phyloP scores from a whole-genome alignment of 75 land plant genomes.

The Gnetum montanum region DNA sequence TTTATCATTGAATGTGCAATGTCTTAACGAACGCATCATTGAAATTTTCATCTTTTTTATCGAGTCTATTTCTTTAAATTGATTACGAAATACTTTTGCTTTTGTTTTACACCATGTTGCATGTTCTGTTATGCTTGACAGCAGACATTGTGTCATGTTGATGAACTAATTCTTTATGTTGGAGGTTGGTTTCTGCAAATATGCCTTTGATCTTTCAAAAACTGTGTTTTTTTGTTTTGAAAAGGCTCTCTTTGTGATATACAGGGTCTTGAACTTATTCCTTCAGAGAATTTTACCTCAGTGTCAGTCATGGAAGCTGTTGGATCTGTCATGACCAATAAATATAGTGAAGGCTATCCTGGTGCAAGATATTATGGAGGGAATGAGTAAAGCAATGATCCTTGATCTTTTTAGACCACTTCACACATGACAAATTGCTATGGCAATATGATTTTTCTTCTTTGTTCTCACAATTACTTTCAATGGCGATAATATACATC shows the following conservation, averaged over 20 bases:
- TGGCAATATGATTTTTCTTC: not conserved
- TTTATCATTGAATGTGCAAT: too few relatives aligned
- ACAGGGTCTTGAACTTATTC: constrained; percentile 49
- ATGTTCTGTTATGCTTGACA: not conserved
- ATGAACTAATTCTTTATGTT: not conserved
- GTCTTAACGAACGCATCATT: too few relatives aligned
- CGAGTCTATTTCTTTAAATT: too few relatives aligned
- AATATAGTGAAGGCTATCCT: constrained; percentile 53
- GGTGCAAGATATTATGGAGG: constrained; percentile 62
- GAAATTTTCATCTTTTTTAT: too few relatives aligned
- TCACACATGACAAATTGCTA: not conserved
- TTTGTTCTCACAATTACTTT: not conserved
- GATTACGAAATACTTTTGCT: too few relatives aligned
- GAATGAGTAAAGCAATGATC: constrained; percentile 29
- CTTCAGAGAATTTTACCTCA: constrained; percentile 55
- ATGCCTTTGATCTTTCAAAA: too few relatives aligned
- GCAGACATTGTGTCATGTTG: not conserved
- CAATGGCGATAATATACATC: not conserved
- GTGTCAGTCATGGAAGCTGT: constrained; percentile 51
- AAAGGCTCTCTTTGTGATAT: constrained; percentile 12
- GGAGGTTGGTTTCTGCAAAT: not conserved
- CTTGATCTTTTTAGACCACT: not conserved
- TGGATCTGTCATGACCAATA: constrained; percentile 53
- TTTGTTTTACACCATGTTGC: too few relatives aligned
- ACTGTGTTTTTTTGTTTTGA: not conserved